phyloP scores from a whole-genome alignment of 1,139 yeast species.

The Taphrina communis region DNA sequence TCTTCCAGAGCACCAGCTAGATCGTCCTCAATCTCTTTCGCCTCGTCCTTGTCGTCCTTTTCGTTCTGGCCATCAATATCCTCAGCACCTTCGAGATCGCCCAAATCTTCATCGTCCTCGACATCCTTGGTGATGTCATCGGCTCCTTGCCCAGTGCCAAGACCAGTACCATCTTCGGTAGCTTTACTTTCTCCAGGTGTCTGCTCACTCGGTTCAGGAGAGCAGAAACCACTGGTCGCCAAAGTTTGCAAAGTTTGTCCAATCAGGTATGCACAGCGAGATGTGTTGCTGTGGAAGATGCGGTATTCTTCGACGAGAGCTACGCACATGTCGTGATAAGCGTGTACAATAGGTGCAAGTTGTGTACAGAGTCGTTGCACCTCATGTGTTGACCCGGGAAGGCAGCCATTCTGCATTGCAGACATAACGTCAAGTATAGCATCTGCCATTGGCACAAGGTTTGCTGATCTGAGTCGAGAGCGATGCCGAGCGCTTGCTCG shows the following conservation, averaged over 20 bases:
- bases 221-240: conserved; percentile 88
- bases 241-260: conserved; percentile 53
- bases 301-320: not conserved
- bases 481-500: conserved; percentile 9
- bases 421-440: not conserved
- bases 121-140: conserved; percentile 79
- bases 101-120: conserved; percentile 88
- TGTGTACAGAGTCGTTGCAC: conserved; percentile 18
- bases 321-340: conserved; percentile 9
- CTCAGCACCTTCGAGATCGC: conserved; percentile 84
- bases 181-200: conserved; percentile 56
- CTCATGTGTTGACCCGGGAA: not conserved
- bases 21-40: conserved; percentile 93
- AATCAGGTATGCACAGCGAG: conserved; percentile 52
- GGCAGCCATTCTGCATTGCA: not conserved
- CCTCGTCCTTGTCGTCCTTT: conserved; percentile 55
- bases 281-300: conserved; percentile 50
- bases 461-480: not conserved
- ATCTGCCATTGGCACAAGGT: not conserved
- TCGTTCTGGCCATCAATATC: conserved; percentile 57
- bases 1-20: conserved; percentile 94
- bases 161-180: conserved; percentile 78
- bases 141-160: conserved; percentile 96
- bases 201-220: conserved; percentile 78
- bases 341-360: conserved; percentile 19